Evolutionary conservation across 768 basidiomycete genomes (phyloP).

Genomic region (Amanita jacksonii): DNA sequence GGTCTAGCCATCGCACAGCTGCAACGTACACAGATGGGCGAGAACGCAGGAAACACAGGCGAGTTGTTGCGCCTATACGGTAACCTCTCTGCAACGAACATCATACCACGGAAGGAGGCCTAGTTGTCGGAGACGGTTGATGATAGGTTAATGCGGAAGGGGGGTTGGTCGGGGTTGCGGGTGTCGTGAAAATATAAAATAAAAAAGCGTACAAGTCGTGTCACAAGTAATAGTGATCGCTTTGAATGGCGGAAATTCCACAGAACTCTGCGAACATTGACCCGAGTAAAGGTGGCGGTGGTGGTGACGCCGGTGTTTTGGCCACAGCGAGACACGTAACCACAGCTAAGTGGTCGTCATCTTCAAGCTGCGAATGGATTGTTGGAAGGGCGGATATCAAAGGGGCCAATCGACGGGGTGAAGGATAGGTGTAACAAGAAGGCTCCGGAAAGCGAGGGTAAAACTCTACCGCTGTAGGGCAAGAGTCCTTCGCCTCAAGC

Average conservation of each 20-base stretch:
- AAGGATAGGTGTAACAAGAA: conserved; percentile 46
- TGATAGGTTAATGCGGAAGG: background rate
- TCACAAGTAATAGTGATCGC: background rate
- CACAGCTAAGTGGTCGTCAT: conserved; percentile 79
- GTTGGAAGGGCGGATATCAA: conserved; percentile 37
- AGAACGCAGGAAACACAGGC: background rate
- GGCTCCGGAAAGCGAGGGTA: conserved; percentile 41
- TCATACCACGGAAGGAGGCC: background rate
- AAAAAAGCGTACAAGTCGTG: conserved; percentile 13
- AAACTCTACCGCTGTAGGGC: conserved; percentile 33
- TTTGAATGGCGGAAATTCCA: conserved; percentile 2
- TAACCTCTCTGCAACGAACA: too few relatives aligned
- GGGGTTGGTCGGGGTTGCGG: background rate
- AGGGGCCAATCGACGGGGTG: conserved; percentile 28
- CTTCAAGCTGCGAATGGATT: conserved; percentile 49
- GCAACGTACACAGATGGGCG: conserved; percentile 4
- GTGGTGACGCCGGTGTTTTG: conserved; percentile 64
- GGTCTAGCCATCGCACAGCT: conserved; percentile 7
- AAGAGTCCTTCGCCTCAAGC: conserved; percentile 44
- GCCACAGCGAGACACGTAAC: conserved; percentile 73
- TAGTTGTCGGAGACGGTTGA: background rate
- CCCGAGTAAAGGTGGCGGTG: conserved; percentile 16
- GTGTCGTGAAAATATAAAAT: conserved; percentile 1
- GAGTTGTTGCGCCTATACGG: background rate
- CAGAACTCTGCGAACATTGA: conserved; percentile 2